A percentile compares a stretch with the other conserved stretches of the same genome.
Evolutionary conservation across 1,284 basidiomycete genomes (phyloP).

Genomic region (Calocybe gambosa): DNA sequence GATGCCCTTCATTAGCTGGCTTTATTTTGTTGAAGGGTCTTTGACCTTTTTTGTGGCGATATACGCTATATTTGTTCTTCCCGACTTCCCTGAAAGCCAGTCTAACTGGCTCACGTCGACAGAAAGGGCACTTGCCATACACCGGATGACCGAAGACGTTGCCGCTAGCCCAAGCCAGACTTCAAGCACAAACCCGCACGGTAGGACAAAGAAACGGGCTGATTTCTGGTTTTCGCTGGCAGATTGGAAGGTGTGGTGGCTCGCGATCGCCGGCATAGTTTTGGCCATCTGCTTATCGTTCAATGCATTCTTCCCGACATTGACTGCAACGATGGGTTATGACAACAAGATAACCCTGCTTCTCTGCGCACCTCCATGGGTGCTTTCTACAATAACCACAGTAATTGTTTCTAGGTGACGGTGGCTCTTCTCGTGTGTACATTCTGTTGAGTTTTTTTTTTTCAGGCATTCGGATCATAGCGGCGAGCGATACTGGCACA

Average conservation of each 20-base stretch:
- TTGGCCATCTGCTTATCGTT: slow-evolving; percentile 61
- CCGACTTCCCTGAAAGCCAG: slow-evolving; percentile 67
- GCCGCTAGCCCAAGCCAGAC: slow-evolving; percentile 45
- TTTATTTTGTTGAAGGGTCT: slow-evolving; percentile 71
- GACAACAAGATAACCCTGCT: slow-evolving; percentile 58
- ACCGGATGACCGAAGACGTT: slow-evolving; percentile 70
- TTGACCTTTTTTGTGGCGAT: slow-evolving; percentile 63
- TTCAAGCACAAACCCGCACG: slow-evolving; percentile 1
- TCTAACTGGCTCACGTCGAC: slow-evolving; percentile 55
- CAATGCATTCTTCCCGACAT: slow-evolving; percentile 74
- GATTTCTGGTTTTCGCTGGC: slow-evolving; percentile 50
- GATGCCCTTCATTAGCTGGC: slow-evolving; percentile 39
- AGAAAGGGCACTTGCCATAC: slow-evolving; percentile 64
- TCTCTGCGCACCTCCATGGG: slow-evolving; percentile 75
- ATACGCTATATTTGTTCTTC: slow-evolving; percentile 61
- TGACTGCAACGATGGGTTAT: slow-evolving; percentile 67
- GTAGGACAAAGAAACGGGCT: slow-evolving; percentile 22
- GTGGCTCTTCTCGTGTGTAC: neutral
- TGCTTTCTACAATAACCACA: slow-evolving; percentile 57
- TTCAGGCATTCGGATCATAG: slow-evolving; percentile 56
- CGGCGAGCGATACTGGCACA: slow-evolving; percentile 64
- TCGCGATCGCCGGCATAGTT: slow-evolving; percentile 41
- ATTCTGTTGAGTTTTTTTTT: neutral
- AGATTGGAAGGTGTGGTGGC: slow-evolving; percentile 74
- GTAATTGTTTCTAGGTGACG: slow-evolving; percentile 45